Base-by-base conservation (phyloP, 306 rosid genomes). In the Dalbergia cochinchinensis region DNA sequence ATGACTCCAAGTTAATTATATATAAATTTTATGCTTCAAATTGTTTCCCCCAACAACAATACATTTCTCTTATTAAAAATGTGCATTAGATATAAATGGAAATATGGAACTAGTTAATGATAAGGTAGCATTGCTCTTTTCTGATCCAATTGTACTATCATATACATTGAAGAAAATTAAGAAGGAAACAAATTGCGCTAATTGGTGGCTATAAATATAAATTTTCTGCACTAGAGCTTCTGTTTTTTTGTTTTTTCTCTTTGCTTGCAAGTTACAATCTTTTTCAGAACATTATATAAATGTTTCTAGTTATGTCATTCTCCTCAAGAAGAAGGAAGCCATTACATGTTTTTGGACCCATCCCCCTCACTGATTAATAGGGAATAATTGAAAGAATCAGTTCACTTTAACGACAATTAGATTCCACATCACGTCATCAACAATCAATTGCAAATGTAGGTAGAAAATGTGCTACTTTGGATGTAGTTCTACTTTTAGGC, bases 381-480 rank as follows among this genome's bases (percentile, higher is more conserved):
- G 51, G 26, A 69, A 69, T 14, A 69, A 48, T 26, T 13, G 42
- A 11, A 74, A 59, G 20, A 68, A 68, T 76, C 15, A 13, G 18
- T n/a, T 59, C 50, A 48, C 31, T 22, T 73, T 57, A 82, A 61
- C 78, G 35, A 22, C 14, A 41, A 58, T 66, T 39, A 68, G 60
- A 74, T 58, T 83, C 83, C 60, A 67, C 60, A 22, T 77, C 83
- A 41, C 11, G 41, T 37, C 72, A 78, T 64, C 80, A 59, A 35
- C 39, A n/a, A 26, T 58, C 63, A 71, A 70, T 15, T 26, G 35
- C 11, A 65, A 65, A 26, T 53, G 61, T 39, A 11, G 41, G 35
- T 64, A 45, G 13, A 70, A 82, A 20, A 54, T 54, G 14, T 77
- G 55, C 12, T 26, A 15, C 34, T 51, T 37, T 11, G 61, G 47